Percentiles rank a stretch among this genome's conserved stretches.
Conservation (phyloP, 345 rosid species). For the Gossypium rotundifolium region DNA sequence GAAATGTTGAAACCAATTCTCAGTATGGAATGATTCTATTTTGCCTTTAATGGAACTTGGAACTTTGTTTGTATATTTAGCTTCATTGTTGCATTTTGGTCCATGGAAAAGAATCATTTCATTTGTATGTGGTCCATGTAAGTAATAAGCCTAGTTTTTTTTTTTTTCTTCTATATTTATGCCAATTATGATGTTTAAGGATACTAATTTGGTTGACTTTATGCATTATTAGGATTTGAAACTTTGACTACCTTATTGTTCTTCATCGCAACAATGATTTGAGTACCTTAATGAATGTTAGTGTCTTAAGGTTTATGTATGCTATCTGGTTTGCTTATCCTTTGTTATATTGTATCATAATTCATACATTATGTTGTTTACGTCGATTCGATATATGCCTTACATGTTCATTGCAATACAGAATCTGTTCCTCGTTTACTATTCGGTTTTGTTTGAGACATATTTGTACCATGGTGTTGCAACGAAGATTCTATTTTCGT, state of each 20-base stretch:
- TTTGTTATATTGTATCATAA: not conserved
- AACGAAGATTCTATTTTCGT: not conserved
- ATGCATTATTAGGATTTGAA: not conserved
- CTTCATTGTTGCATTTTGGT: conserved; percentile 2
- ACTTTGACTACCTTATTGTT: not conserved
- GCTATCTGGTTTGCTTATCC: not conserved
- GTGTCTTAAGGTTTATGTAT: not conserved
- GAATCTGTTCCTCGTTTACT: too few species aligned
- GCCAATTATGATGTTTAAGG: not conserved
- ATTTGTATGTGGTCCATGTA: conserved; percentile 9
- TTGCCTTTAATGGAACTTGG: not conserved
- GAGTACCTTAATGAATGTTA: not conserved
- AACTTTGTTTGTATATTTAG: not conserved
- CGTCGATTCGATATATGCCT: too few species aligned
- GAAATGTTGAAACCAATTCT: not conserved
- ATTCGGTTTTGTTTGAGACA: not conserved
- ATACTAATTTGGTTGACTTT: not conserved
- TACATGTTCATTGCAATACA: too few species aligned
- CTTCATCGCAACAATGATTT: not conserved
- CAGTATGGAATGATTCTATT: conserved; percentile 10
- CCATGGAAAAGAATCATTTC: not conserved
- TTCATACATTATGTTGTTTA: not conserved
- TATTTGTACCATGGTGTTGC: not conserved
- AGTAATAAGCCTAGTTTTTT: not conserved
- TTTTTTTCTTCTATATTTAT: not conserved